Evolutionary conservation across 2,329 filamentous ascomycete genomes (phyloP), one percentile per base, ranked within the genome.

Genomic region (Fusarium multiceps): DNA sequence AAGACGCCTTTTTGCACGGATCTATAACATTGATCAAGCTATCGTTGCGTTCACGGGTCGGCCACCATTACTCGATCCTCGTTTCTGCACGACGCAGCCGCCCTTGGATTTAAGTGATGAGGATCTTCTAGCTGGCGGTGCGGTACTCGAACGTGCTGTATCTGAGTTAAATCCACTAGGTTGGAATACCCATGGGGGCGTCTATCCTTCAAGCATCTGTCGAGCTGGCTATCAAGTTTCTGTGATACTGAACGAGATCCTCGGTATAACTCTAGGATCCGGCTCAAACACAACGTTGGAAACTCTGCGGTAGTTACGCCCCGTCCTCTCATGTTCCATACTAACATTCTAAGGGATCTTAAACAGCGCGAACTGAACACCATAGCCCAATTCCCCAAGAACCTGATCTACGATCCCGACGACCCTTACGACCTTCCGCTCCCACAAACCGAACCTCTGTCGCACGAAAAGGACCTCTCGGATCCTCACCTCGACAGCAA

Each of bases 41-140:
- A 32, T 58, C 3, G 45, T 64, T 2, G 49, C 61, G 1, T 64
- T 64, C 6, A 64, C 61, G 1, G 59, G 61, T 2, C 49, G 61
- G 1, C 61, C 61, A 1, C 61, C 59, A 0, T 27, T 64, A 3
- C 11, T 64, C 0, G 56, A 50, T 11, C 21, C 51, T 6, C 51
- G 40, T 0, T 64, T 59, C 3, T 58, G 53, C 9, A 42, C 45
- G 0, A 59, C 61, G 1, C 40, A 23, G 1, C 53, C 27, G 4
- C 61, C 61, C 0, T 9, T 64, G 2, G 61, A 64, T 4, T 12
- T 64, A 3, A 46, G 51, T 10, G 59, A 64, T 1, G 59, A 64
- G 4, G 59, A 64, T 6, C 61, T 64, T 30, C 20, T 43, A 2
- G 21, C 27, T 2, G 59, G 61, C 0, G 59, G 61, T 2, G 1